Evolutionary conservation across 768 basidiomycete species (phyloP).

Genomic region (Lentinula edodes): DNA sequence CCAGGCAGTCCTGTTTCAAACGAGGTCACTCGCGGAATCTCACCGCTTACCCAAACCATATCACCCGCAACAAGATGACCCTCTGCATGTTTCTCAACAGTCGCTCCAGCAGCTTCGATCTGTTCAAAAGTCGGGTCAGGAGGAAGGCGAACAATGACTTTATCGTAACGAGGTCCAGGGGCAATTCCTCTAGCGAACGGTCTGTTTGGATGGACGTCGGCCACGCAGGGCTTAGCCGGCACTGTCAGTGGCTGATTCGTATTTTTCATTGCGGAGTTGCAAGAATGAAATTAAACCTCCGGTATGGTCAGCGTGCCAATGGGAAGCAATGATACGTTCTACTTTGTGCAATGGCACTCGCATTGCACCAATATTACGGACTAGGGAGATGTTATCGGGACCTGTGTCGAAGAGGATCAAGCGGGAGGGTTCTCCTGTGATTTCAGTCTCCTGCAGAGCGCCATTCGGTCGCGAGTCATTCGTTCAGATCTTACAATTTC

Average conservation of each 20-base stretch:
- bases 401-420: slow-evolving; percentile 81
- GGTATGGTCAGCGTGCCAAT: slow-evolving; percentile 78
- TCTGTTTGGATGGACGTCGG: slow-evolving; percentile 76
- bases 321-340: slow-evolving; percentile 62
- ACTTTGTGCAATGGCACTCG: slow-evolving; percentile 47
- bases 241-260: not conserved
- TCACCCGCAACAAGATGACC: slow-evolving; percentile 63
- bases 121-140: slow-evolving; percentile 68
- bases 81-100: slow-evolving; percentile 47
- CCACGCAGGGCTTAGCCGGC: slow-evolving; percentile 29
- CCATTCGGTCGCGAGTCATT: not conserved
- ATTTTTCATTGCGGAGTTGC: slow-evolving; percentile 31
- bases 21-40: slow-evolving; percentile 64
- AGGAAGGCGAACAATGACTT: slow-evolving; percentile 54
- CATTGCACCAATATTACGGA: slow-evolving; percentile 66
- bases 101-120: slow-evolving; percentile 51
- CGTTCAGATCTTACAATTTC: not conserved
- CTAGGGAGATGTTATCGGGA: slow-evolving; percentile 69
- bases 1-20: slow-evolving; percentile 69
- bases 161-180: slow-evolving; percentile 52
- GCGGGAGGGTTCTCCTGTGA: slow-evolving; percentile 36
- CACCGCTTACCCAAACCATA: slow-evolving; percentile 74
- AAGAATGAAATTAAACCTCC: slow-evolving; percentile 70
- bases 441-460: slow-evolving; percentile 47
- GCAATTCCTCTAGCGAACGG: slow-evolving; percentile 73